phyloP scores from a whole-genome alignment of 148 eudicot species.

The Camellia sinensis region DNA sequence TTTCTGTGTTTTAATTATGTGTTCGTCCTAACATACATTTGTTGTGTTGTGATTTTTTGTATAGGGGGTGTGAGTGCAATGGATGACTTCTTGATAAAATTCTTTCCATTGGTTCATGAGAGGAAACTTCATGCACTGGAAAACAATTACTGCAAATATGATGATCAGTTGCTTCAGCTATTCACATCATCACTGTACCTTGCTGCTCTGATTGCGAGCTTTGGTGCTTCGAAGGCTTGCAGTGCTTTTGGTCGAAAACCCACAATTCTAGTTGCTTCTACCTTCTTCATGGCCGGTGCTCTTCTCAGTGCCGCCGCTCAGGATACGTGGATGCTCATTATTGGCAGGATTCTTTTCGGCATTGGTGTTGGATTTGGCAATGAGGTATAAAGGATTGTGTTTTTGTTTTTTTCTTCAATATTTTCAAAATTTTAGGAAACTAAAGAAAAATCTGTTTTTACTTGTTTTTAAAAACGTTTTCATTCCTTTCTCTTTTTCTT shows the following conservation, averaged over 20 bases:
- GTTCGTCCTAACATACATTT: too few species aligned
- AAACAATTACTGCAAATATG: conserved; percentile 69
- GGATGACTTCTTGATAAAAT: conserved; percentile 69
- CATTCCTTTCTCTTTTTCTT: background rate
- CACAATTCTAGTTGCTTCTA: conserved; percentile 30
- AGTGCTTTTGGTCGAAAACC: conserved; percentile 28
- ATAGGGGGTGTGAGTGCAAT: conserved; percentile 71
- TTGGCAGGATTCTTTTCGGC: conserved; percentile 67
- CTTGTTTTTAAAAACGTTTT: too few species aligned
- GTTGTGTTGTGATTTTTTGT: background rate
- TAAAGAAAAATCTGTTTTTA: too few species aligned
- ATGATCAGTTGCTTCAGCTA: conserved; percentile 62
- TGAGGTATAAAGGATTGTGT: conserved; percentile 37
- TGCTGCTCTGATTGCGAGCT: conserved; percentile 64
- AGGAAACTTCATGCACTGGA: conserved; percentile 50
- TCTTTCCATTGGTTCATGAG: conserved; percentile 52
- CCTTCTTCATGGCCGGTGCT: conserved; percentile 43
- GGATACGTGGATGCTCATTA: conserved; percentile 48
- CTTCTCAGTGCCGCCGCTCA: conserved; percentile 36
- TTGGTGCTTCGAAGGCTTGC: conserved; percentile 60
- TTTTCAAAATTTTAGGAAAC: too few species aligned
- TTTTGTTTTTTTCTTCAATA: too few species aligned
- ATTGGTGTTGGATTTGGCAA: conserved; percentile 80
- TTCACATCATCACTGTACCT: conserved; percentile 75
- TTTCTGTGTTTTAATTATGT: too few species aligned